These are phyloP conservation scores for Euphrasia confusa DNA, from an alignment of 257 asterid genomes.

Conservation along the genomic window DNA sequence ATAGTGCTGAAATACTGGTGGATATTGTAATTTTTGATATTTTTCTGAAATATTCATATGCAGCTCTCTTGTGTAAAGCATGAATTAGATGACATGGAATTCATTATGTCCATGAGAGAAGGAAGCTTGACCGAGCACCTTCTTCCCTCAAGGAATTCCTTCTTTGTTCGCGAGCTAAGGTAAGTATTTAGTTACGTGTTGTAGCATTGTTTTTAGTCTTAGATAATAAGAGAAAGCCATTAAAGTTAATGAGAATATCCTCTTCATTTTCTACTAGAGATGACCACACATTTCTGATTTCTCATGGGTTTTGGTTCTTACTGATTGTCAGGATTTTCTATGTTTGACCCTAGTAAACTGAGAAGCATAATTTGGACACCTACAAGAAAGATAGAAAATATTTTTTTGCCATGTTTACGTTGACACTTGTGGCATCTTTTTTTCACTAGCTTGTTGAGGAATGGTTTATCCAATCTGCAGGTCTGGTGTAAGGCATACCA, in stretches of 20 bases:
- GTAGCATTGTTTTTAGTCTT: constrained; percentile 10
- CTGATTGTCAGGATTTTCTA: neutral
- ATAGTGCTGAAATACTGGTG: neutral
- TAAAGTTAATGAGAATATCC: neutral
- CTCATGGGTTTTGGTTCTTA: no score
- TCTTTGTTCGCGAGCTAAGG: constrained; percentile 87
- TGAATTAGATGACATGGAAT: constrained; percentile 95
- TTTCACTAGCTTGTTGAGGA: constrained; percentile 8
- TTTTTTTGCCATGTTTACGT: neutral
- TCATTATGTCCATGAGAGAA: constrained; percentile 81
- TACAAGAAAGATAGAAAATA: neutral
- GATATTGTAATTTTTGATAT: constrained; percentile 16
- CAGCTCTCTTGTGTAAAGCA: constrained; percentile 79
- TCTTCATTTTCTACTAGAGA: constrained; percentile 7
- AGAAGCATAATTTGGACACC: constrained; percentile 13
- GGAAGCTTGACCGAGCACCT: constrained; percentile 90
- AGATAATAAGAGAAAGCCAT: neutral
- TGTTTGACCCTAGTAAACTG: constrained; percentile 9
- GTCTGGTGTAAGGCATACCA: constrained; percentile 97
- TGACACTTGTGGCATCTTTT: constrained; percentile 1
- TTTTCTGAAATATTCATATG: constrained; percentile 24
- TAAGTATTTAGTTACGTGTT: constrained; percentile 21
- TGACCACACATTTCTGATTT: no score
- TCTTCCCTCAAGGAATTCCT: constrained; percentile 80
- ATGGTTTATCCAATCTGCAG: constrained; percentile 39